phyloP scores from a whole-genome alignment of 2,329 filamentous ascomycete genomes.

The Aspergillus novofumigatus region DNA sequence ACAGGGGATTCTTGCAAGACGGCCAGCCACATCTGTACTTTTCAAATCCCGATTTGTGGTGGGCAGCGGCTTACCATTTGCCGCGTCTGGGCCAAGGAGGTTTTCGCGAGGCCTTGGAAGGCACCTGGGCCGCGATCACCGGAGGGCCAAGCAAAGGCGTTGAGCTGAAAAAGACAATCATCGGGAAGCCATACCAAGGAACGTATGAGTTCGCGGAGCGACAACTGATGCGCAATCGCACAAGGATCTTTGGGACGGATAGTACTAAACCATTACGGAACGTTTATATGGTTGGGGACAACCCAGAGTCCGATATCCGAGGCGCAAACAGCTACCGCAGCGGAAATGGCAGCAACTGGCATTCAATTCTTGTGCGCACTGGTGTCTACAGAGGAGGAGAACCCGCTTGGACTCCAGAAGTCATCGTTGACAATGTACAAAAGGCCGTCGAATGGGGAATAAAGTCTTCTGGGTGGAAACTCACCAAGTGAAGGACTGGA shows the following conservation, averaged over 20 bases:
- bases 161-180: slow-evolving; percentile 59
- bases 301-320: slow-evolving; percentile 82
- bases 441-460: slow-evolving; percentile 75
- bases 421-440: slow-evolving; percentile 69
- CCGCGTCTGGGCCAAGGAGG: slow-evolving; percentile 88
- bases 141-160: slow-evolving; percentile 51
- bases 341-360: slow-evolving; percentile 67
- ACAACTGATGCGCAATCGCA: slow-evolving; percentile 61
- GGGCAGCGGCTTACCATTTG: slow-evolving; percentile 79
- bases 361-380: slow-evolving; percentile 71
- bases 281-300: slow-evolving; percentile 94
- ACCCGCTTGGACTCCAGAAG: slow-evolving; percentile 59
- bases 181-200: slow-evolving; percentile 74
- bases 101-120: slow-evolving; percentile 76
- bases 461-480: slow-evolving; percentile 46
- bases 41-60: slow-evolving; percentile 84
- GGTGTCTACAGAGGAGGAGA: slow-evolving; percentile 64
- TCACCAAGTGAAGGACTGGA: not conserved
- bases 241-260: slow-evolving; percentile 41
- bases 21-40: slow-evolving; percentile 79
- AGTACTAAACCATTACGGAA: slow-evolving; percentile 52
- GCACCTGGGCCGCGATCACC: slow-evolving; percentile 72
- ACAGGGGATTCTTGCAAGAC: slow-evolving; percentile 77
- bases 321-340: slow-evolving; percentile 76
- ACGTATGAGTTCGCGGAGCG: slow-evolving; percentile 85